Percentiles rank a stretch among this genome's conserved stretches.
Conservation (phyloP, 768 basidiomycete genomes). For the Saitozyma sp. region DNA sequence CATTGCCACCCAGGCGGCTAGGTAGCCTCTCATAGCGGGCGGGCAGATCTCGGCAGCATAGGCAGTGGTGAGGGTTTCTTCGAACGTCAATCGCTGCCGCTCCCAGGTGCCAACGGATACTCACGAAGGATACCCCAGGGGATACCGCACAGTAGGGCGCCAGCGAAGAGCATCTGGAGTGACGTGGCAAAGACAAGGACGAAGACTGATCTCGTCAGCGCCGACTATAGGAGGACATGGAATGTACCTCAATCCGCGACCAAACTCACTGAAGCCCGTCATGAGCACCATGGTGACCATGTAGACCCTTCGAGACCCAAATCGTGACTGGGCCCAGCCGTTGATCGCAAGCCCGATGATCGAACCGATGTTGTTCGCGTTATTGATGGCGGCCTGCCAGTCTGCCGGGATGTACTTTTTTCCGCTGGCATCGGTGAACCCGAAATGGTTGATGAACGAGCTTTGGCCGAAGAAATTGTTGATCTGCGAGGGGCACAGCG, state of each 20-base stretch:
- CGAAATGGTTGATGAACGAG: slow-evolving; percentile 29
- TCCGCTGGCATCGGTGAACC: slow-evolving; percentile 12
- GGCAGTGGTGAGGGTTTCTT: slow-evolving; percentile 19
- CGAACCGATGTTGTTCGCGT: slow-evolving; percentile 13
- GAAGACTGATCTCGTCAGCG: slow-evolving; percentile 11
- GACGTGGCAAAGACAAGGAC: slow-evolving; percentile 25
- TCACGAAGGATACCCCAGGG: slow-evolving; percentile 26
- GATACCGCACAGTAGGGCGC: slow-evolving; percentile 19
- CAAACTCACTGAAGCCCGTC: slow-evolving; percentile 8
- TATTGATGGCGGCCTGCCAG: slow-evolving; percentile 26
- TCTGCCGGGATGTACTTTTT: slow-evolving; percentile 18
- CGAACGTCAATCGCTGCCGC: too few relatives aligned
- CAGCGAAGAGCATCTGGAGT: slow-evolving; percentile 25
- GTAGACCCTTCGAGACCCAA: slow-evolving; percentile 16
- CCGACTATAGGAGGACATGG: not conserved
- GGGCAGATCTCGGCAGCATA: slow-evolving; percentile 47
- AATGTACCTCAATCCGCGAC: not conserved
- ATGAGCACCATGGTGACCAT: slow-evolving; percentile 17
- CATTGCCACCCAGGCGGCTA: slow-evolving; percentile 27
- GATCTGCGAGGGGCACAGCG: slow-evolving; percentile 10
- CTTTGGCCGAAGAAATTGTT: slow-evolving; percentile 23
- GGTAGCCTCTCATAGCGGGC: slow-evolving; percentile 17
- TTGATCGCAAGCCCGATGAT: slow-evolving; percentile 26
- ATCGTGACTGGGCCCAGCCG: slow-evolving; percentile 19
- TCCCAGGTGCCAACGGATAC: too few relatives aligned